phyloP scores from a whole-genome alignment of 75 land plant species.

The Cryptomeria japonica region DNA sequence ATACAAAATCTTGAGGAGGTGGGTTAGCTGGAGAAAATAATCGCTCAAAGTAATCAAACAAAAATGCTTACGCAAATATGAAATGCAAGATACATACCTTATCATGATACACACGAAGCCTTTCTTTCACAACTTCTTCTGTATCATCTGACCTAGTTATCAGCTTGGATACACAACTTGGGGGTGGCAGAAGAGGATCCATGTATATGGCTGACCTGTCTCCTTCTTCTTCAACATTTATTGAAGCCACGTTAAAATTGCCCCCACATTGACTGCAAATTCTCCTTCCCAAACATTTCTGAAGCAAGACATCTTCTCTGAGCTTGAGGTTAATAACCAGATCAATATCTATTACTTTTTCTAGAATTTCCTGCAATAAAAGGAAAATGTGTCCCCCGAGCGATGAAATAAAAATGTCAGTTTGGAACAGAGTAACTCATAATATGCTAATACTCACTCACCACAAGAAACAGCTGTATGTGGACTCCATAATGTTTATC shows the following conservation, averaged over 20 bases:
- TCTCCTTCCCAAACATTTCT: conserved; percentile 93
- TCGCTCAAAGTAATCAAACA: not conserved
- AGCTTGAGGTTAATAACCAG: conserved; percentile 90
- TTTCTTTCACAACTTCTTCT: conserved; percentile 80
- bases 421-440: not conserved
- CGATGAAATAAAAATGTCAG: not conserved
- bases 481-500: not conserved
- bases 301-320: conserved; percentile 80
- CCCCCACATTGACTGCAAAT: conserved; percentile 91
- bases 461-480: not conserved
- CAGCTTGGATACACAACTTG: conserved; percentile 72
- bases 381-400: not conserved
- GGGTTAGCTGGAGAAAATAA: not conserved
- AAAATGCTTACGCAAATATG: not conserved
- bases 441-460: not conserved
- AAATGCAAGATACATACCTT: conserved; percentile 44
- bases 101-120: conserved; percentile 74
- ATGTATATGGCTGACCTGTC: conserved; percentile 69
- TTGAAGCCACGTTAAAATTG: conserved; percentile 79
- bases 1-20: no score
- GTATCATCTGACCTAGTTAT: conserved; percentile 87
- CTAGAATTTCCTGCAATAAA: conserved; percentile 73
- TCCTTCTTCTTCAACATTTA: conserved; percentile 67
- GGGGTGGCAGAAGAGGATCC: conserved; percentile 93
- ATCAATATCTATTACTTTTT: conserved; percentile 77